Conservation (phyloP, 768 basidiomycete genomes). For the Xerocomus potaroensis region DNA sequence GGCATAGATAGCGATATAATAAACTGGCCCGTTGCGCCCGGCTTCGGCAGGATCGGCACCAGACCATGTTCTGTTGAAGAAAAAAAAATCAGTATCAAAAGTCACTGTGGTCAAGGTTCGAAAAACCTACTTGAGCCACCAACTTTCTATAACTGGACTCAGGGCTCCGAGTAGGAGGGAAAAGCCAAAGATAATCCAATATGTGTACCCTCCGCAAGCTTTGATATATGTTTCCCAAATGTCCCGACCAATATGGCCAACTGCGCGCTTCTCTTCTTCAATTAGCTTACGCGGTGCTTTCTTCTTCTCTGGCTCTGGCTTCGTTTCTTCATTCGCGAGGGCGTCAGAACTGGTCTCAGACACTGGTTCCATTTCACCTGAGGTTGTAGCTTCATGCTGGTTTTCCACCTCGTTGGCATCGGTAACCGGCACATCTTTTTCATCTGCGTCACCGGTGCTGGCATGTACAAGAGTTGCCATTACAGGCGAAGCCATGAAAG, state of each 20-base stretch:
- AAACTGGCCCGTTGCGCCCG: slow-evolving; percentile 39
- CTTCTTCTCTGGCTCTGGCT: slow-evolving; percentile 41
- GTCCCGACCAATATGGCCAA: slow-evolving; percentile 60
- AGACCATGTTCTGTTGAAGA: slow-evolving; percentile 49
- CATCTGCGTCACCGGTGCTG: slow-evolving; percentile 34
- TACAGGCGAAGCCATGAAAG: slow-evolving; percentile 64
- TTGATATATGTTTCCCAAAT: slow-evolving; percentile 62
- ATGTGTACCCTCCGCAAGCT: slow-evolving; percentile 46
- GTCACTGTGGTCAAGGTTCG: not conserved
- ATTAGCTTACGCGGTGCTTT: slow-evolving; percentile 76
- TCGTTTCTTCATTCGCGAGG: slow-evolving; percentile 33
- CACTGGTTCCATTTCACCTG: slow-evolving; percentile 16
- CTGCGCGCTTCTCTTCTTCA: slow-evolving; percentile 79
- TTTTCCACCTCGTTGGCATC: slow-evolving; percentile 4
- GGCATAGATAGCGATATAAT: slow-evolving; percentile 61
- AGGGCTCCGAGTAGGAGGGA: slow-evolving; percentile 54
- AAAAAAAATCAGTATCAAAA: slow-evolving; percentile 26
- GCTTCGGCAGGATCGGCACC: slow-evolving; percentile 41
- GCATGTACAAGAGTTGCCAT: slow-evolving; percentile 66
- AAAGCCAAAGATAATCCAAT: slow-evolving; percentile 55
- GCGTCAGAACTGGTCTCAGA: slow-evolving; percentile 46
- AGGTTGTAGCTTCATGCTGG: slow-evolving; percentile 18
- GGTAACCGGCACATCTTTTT: slow-evolving; percentile 36
- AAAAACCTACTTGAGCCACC: slow-evolving; percentile 54
- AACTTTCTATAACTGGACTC: slow-evolving; percentile 67